These are phyloP conservation scores for Suillus fuscotomentosus DNA, from an alignment of 768 basidiomycete species.

Conservation along the genomic window DNA sequence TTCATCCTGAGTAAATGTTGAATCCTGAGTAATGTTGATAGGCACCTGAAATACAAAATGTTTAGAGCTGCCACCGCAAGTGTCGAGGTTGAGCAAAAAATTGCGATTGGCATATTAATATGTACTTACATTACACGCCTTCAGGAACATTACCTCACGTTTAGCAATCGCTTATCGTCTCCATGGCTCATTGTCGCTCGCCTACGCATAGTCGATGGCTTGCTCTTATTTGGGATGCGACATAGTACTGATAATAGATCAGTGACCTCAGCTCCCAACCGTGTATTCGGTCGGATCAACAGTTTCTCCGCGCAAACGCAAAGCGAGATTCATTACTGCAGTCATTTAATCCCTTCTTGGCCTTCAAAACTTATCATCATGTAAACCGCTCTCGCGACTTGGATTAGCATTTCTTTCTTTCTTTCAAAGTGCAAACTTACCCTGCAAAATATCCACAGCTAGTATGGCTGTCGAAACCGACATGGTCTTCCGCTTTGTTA, in stretches of 20 bases:
- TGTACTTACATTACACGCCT: neutral
- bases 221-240: neutral
- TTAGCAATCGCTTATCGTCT: neutral
- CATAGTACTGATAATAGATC: neutral
- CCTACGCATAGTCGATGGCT: neutral
- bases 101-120: neutral
- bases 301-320: slow-evolving; percentile 7
- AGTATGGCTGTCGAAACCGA: slow-evolving; percentile 33
- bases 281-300: neutral
- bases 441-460: neutral
- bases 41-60: too few species aligned
- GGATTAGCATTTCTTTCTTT: neutral
- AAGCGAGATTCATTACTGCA: slow-evolving; percentile 2
- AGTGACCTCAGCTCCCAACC: slow-evolving; percentile 1
- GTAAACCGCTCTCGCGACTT: neutral
- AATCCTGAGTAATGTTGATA: neutral
- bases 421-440: neutral
- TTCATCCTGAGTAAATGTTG: neutral
- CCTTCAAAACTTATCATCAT: slow-evolving; percentile 1
- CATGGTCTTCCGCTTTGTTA: slow-evolving; percentile 38
- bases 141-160: neutral
- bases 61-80: neutral
- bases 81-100: neutral
- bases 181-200: neutral
- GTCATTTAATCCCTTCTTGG: neutral